These are phyloP conservation scores for Pseudopithomyces maydicus DNA, from an alignment of 2,329 filamentous ascomycete genomes.

Conservation along the genomic window DNA sequence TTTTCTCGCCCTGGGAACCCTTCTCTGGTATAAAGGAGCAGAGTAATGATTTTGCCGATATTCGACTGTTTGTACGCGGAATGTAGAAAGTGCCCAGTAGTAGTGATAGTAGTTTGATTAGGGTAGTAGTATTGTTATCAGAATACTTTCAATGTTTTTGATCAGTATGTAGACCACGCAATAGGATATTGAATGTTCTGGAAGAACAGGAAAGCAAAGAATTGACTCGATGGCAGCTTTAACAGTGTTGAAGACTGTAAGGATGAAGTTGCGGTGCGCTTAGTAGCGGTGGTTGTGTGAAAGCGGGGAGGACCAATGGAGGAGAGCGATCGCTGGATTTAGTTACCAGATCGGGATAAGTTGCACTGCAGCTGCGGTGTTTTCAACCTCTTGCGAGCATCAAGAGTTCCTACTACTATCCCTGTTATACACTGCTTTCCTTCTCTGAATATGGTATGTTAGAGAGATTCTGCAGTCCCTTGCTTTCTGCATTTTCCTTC, in stretches of 20 bases:
- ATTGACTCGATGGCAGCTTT: too few species aligned
- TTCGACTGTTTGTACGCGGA: not conserved
- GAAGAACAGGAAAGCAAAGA: too few species aligned
- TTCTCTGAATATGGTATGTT: too few species aligned
- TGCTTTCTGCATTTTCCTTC: not conserved
- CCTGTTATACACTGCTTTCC: too few species aligned
- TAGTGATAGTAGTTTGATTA: not conserved
- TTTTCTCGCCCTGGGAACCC: not conserved
- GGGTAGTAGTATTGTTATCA: not conserved
- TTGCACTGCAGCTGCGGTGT: not conserved
- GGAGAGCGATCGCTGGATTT: not conserved
- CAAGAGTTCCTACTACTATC: not conserved
- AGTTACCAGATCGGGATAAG: not conserved
- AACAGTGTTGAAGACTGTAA: not conserved
- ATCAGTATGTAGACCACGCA: too few species aligned
- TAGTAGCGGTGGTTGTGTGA: not conserved
- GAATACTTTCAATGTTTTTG: too few species aligned
- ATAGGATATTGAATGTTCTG: too few species aligned
- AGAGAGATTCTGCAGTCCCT: too few species aligned
- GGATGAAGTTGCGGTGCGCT: not conserved
- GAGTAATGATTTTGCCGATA: not conserved
- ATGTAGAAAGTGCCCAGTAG: not conserved
- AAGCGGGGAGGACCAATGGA: not conserved
- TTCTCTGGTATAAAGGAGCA: not conserved
- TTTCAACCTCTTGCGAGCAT: not conserved